A percentile compares a stretch with the other conserved stretches of the same genome.
Conservation (phyloP, 768 basidiomycete species). For the Flagelloscypha sp. region DNA sequence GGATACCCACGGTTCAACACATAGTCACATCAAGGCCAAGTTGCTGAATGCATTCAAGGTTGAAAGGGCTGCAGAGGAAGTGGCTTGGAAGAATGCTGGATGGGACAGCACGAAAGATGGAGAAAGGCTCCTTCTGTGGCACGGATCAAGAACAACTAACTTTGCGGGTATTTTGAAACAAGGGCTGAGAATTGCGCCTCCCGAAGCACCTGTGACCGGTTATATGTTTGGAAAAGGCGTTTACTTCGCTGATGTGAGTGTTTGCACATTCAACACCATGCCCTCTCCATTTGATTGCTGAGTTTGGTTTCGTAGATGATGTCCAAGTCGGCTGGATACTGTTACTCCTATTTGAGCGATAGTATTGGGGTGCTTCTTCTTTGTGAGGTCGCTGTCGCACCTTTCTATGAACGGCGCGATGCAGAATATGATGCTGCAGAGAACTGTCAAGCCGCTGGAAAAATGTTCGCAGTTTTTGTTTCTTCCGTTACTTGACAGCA, state of each 20-base stretch:
- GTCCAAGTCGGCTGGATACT: slow-evolving; percentile 59
- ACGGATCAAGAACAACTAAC: slow-evolving; percentile 55
- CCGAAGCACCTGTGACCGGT: slow-evolving; percentile 50
- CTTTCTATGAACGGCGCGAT: slow-evolving; percentile 38
- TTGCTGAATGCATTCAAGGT: slow-evolving; percentile 45
- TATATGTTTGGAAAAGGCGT: slow-evolving; percentile 66
- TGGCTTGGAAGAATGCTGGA: slow-evolving; percentile 37
- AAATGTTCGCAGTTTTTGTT: no score
- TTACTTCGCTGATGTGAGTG: slow-evolving; percentile 52
- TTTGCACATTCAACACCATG: background rate
- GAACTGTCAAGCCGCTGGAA: slow-evolving; percentile 30
- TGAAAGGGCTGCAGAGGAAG: slow-evolving; percentile 28
- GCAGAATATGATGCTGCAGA: slow-evolving; percentile 44
- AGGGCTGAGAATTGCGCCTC: slow-evolving; percentile 56
- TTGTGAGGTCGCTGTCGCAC: slow-evolving; percentile 52
- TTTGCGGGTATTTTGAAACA: slow-evolving; percentile 60
- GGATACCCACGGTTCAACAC: slow-evolving; percentile 52
- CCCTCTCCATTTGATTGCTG: slow-evolving; percentile 1
- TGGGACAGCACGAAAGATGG: slow-evolving; percentile 35
- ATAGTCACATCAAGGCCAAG: slow-evolving; percentile 33
- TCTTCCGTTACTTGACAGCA: background rate
- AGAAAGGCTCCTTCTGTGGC: slow-evolving; percentile 52
- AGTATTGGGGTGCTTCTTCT: slow-evolving; percentile 48
- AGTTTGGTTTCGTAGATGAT: slow-evolving; percentile 38
- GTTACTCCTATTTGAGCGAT: slow-evolving; percentile 45